A percentile compares a stretch with the other conserved stretches of the same genome.
Conservation (phyloP, 2,329 filamentous ascomycete genomes). For the Fonsecaea multimorphosa region DNA sequence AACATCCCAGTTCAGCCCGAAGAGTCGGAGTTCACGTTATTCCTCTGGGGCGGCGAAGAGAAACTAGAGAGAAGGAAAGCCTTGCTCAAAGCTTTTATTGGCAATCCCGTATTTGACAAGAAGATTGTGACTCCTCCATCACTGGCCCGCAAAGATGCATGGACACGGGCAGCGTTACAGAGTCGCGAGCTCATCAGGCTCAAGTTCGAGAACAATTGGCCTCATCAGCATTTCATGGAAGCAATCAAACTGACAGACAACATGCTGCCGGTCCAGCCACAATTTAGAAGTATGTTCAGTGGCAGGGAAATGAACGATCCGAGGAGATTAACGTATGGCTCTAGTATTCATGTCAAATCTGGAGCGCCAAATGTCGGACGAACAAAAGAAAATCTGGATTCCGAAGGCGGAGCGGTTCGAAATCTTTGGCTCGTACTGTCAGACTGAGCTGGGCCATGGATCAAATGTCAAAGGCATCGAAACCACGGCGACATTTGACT, state of each 20-base stretch:
- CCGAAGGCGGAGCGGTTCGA: constrained; percentile 39
- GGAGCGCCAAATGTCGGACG: constrained; percentile 39
- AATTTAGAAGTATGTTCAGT: constrained; percentile 31
- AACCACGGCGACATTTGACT: constrained; percentile 44
- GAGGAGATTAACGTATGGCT: not conserved
- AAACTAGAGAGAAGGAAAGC: constrained; percentile 37
- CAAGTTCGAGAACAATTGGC: constrained; percentile 37
- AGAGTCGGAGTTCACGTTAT: constrained; percentile 29
- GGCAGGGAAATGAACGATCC: not conserved
- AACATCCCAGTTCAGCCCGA: constrained; percentile 33
- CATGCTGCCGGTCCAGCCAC: constrained; percentile 39
- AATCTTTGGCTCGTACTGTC: constrained; percentile 43
- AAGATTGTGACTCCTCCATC: constrained; percentile 33
- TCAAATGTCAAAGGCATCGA: constrained; percentile 44
- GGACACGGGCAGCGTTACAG: constrained; percentile 36
- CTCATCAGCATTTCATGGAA: constrained; percentile 37
- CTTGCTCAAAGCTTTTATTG: constrained; percentile 32
- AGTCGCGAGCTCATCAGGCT: constrained; percentile 36
- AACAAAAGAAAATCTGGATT: constrained; percentile 40
- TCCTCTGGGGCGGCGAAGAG: constrained; percentile 40
- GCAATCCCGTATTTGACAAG: constrained; percentile 38
- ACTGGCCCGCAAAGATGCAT: constrained; percentile 39
- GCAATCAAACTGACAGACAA: constrained; percentile 38
- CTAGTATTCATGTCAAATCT: constrained; percentile 40
- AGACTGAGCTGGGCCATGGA: constrained; percentile 46